Conservation (phyloP, 176 grass and related monocot species). For the Ananas comosus region DNA sequence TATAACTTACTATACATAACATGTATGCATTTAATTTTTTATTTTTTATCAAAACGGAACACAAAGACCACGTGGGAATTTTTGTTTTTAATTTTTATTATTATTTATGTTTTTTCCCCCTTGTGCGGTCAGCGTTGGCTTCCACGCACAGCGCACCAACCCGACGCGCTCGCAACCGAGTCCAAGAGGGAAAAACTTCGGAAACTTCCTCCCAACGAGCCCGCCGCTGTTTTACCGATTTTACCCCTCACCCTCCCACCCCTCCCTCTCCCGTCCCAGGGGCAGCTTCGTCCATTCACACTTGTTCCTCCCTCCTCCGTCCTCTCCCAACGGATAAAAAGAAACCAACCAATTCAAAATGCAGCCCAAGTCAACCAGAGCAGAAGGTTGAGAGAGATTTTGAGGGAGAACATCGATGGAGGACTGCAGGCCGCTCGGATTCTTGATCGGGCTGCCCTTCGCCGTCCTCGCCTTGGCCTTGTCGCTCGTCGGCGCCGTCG, state of each 20-base stretch:
- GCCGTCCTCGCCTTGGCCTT: slow-evolving; percentile 40
- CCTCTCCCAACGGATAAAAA: background rate
- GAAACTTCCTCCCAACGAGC: background rate
- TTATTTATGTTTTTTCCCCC: too few species aligned
- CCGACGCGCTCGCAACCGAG: too few species aligned
- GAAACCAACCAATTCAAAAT: too few species aligned
- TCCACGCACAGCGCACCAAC: too few species aligned
- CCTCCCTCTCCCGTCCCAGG: background rate
- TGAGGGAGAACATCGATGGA: background rate
- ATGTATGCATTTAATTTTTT: too few species aligned
- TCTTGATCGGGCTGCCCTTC: slow-evolving; percentile 46
- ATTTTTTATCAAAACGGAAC: too few species aligned
- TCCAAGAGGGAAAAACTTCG: too few species aligned
- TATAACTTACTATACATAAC: too few species aligned
- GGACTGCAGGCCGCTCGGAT: slow-evolving; percentile 40
- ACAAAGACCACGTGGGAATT: too few species aligned
- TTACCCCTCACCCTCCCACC: background rate
- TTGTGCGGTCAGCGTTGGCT: too few species aligned
- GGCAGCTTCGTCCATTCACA: background rate
- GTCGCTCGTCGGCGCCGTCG: slow-evolving; percentile 40
- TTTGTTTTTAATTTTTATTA: too few species aligned
- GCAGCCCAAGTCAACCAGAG: too few species aligned
- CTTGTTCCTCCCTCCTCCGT: background rate
- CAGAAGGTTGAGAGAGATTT: background rate
- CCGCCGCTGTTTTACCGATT: background rate